Base-by-base conservation (phyloP, 2,329 filamentous ascomycete genomes). In the Fusarium paranaense region DNA sequence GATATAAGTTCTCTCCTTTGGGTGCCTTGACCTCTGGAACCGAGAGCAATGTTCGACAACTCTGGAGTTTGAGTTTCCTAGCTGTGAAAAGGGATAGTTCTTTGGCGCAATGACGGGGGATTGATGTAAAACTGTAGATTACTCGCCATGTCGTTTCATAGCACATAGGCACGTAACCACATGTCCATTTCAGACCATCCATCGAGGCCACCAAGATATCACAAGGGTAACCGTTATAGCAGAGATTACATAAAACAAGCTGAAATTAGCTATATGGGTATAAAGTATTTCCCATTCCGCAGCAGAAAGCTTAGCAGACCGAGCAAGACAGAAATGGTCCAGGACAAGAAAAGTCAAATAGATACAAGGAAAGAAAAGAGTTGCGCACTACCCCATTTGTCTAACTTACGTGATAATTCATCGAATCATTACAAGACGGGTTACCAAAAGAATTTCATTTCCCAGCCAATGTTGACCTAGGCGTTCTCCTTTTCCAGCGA, bases 1-100 rank as follows among this genome's bases (percentile, higher is more conserved):
- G 42, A 11, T 78, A 73, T 42, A 71, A 69, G n/a, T 72, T 78
- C 4, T 73, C 77, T 0, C 77, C 76, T 7, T 33, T 79, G 2
- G 78, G 73, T 1, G 77, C 73, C 0, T 32, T 79, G 14, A 57
- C 64, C 0, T 72, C 73, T 3, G 71, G 71, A 9, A 74, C 71
- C 0, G 74, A 76, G 40, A 74, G 73, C 11, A 74, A 76, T 22
- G 66, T 76, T 4, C 35, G 73, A 4, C 73, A 76, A n/a, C 54
- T 76, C 2, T 76, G 74, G 74, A 76, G 74, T 50, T 47, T 76
- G 10, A 72, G 67, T 2, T 76, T 76, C 8, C 62, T 76, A 5
- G 73, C 74, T 1, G 69, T 76, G 1, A 76, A 54, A 30, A 70
- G 73, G n/a, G 67, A 71, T 1, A 56, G 50, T 6, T 3, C 3